A percentile compares a stretch with the other conserved stretches of the same genome.
Conservation (phyloP, 2,329 filamentous ascomycete genomes). For the Ceratocystis eucalypticola region DNA sequence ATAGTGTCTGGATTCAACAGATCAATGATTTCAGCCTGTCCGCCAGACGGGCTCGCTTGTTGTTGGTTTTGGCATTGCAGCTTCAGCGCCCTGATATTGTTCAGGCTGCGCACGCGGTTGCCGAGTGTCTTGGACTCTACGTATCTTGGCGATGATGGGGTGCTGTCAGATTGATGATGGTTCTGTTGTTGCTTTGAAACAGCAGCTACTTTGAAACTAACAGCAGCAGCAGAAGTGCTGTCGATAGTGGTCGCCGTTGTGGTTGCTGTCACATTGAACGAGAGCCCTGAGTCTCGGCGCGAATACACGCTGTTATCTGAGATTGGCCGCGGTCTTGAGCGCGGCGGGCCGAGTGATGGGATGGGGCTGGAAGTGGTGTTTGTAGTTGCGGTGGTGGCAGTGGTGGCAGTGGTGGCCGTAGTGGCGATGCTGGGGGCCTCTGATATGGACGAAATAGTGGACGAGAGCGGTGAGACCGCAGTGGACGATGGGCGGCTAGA, state of each 20-base stretch:
- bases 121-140: not conserved
- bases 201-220: slow-evolving; percentile 25
- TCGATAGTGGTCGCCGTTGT: slow-evolving; percentile 21
- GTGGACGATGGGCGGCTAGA: slow-evolving; percentile 1
- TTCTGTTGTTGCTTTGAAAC: slow-evolving; percentile 24
- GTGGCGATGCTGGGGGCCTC: slow-evolving; percentile 13
- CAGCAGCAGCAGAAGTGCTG: slow-evolving; percentile 22
- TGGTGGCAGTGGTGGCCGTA: not conserved
- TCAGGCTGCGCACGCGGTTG: slow-evolving; percentile 1
- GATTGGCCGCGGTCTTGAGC: slow-evolving; percentile 7
- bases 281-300: slow-evolving; percentile 35
- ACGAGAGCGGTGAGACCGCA: slow-evolving; percentile 5
- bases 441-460: slow-evolving; percentile 12
- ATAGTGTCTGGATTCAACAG: slow-evolving; percentile 2
- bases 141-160: not conserved
- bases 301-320: slow-evolving; percentile 24
- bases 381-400: not conserved
- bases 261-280: slow-evolving; percentile 28
- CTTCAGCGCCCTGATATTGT: not conserved
- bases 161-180: not conserved
- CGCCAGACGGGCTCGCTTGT: not conserved
- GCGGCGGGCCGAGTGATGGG: not conserved
- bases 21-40: not conserved
- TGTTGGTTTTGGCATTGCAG: slow-evolving; percentile 3
- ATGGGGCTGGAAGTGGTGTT: not conserved